A percentile compares a stretch with the other conserved stretches of the same genome.
Conservation (phyloP, 192 early-diverging fungal genomes). For the Linnemannia schmuckeri region DNA sequence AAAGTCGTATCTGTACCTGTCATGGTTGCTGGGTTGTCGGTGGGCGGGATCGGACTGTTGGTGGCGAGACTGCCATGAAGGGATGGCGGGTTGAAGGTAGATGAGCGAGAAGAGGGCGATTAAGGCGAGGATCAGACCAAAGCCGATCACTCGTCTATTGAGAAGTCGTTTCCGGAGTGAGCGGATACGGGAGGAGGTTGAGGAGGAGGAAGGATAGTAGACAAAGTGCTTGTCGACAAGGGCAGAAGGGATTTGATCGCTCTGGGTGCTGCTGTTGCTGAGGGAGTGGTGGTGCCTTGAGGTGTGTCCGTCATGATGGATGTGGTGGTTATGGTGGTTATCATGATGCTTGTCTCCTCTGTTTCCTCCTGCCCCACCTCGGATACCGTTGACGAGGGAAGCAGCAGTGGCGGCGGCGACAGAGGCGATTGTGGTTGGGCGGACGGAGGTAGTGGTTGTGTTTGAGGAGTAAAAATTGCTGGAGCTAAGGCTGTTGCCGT, state of each 20-base stretch:
- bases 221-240: constrained; percentile 54
- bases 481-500: constrained; percentile 44
- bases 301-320: not conserved
- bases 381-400: constrained; percentile 37
- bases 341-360: not conserved
- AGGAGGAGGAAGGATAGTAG: constrained; percentile 29
- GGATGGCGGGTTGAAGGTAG: constrained; percentile 31
- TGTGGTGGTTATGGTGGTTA: not conserved
- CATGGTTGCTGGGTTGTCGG: constrained; percentile 31
- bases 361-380: not conserved
- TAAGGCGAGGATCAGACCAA: constrained; percentile 21
- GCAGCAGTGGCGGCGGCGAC: constrained; percentile 38
- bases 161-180: constrained; percentile 38
- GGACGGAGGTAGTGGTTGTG: constrained; percentile 31
- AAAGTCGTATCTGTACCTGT: constrained; percentile 48
- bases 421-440: constrained; percentile 36
- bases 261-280: constrained; percentile 43
- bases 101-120: constrained; percentile 40
- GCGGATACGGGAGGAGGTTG: constrained; percentile 37
- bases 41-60: constrained; percentile 15
- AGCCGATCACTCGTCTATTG: constrained; percentile 18
- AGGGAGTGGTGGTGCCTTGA: constrained; percentile 40
- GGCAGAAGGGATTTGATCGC: constrained; percentile 44
- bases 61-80: constrained; percentile 20
- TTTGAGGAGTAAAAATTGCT: constrained; percentile 51